Base-by-base conservation (phyloP, 164 flowering plant species). In the Macadamia integrifolia region DNA sequence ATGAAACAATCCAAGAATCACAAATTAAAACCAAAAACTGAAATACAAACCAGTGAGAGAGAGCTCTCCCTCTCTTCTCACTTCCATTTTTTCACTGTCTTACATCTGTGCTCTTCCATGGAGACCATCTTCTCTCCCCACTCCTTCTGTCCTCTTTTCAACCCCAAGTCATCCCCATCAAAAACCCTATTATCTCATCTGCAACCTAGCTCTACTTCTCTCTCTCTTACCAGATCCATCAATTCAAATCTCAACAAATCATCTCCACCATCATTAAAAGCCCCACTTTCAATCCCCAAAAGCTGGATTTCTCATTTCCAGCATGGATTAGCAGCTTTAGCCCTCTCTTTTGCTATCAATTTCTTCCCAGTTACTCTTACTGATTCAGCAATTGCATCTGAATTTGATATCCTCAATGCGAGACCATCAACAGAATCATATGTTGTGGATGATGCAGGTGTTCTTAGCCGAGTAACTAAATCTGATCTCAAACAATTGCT, bases 371-470 rank as follows among this genome's bases (percentile, higher is more conserved):
- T 86, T 8, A 58, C 77, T 63, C 73, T 74, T 15, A 62, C 32
- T 23, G 81, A 75, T 30, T 60, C 72, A 60, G 97, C 91, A 8
- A 56, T 76, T 0, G 98, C 97, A 4, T 87, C 98, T 50, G 99
- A 95, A 61, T 95, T 92, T 65, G 97, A 95, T 83, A 84, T 95
- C 10, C 72, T 95, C 55, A 88, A 74, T 72, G 98, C 80, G 4
- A 89, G 92, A 2, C 97, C 99, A 0, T 89, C 97, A 0, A 80
- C 85, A 7, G 97, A 95, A 0, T 80, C 95, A 0, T 89, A 84
- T 69, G 86, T 88, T 6, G 80, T 90, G 32, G 99, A 95, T 70
- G 99, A 95, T 80, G 99, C 99, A 0, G 91, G 94, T 7, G 99
- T 95, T 57, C 92, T 95, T 58, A 95, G 96, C 67, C 76, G 91